These are phyloP conservation scores for barley (Hordeum vulgare) DNA, from an alignment of 176 grass and related monocot genomes.

Conservation along the genomic window MorexV3_pseudomolecules_assembly NC_058522.1:115481357-115481856, in stretches of 20 bases:
- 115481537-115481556: slow-evolving; percentile 8
- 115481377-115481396: slow-evolving; percentile 23
- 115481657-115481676: slow-evolving; percentile 28
- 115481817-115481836: neutral
- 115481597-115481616: slow-evolving; percentile 47
- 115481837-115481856: neutral
- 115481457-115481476: slow-evolving; percentile 58
- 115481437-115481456: slow-evolving; percentile 63
- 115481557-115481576: slow-evolving; percentile 12
- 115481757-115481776: slow-evolving; percentile 6
- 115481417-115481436: slow-evolving; percentile 79
- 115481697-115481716: slow-evolving; percentile 1
- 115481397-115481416: slow-evolving; percentile 36
- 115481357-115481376: slow-evolving; percentile 12
- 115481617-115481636: slow-evolving; percentile 51
- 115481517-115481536: slow-evolving; percentile 9
- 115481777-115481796: neutral
- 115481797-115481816: neutral
- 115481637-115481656: slow-evolving; percentile 28
- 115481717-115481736: slow-evolving; percentile 11
- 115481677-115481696: slow-evolving; percentile 8
- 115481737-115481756: neutral
- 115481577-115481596: slow-evolving; percentile 16
- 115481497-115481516: slow-evolving; percentile 26
- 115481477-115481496: slow-evolving; percentile 45